Evolutionary conservation across 1,284 basidiomycete genomes (phyloP).

Genomic region (Heterobasidion annosum): DNA sequence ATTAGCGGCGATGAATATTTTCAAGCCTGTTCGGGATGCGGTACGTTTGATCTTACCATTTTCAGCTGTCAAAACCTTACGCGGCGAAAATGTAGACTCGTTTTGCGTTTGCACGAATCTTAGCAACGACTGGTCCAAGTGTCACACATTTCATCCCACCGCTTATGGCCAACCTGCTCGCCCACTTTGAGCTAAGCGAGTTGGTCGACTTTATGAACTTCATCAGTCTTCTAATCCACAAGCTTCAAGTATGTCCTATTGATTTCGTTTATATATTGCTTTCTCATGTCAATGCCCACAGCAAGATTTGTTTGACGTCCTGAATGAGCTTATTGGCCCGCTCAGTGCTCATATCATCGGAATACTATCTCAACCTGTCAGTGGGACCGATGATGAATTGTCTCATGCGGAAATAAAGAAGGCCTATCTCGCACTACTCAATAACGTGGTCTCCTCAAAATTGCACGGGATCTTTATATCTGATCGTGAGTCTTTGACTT

Average conservation of each 20-base stretch:
- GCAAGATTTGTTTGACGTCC: constrained; percentile 69
- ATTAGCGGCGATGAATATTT: constrained; percentile 81
- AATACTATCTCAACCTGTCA: constrained; percentile 75
- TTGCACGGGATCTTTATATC: constrained; percentile 84
- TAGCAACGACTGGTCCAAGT: constrained; percentile 81
- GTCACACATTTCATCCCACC: constrained; percentile 78
- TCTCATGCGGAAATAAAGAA: constrained; percentile 84
- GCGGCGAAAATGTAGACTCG: constrained; percentile 52
- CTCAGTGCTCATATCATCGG: constrained; percentile 79
- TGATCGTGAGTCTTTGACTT: constrained; percentile 50
- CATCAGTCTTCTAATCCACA: constrained; percentile 85
- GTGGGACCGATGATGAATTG: constrained; percentile 87
- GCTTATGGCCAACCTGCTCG: constrained; percentile 83
- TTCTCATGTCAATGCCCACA: constrained; percentile 7
- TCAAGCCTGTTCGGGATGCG: constrained; percentile 88
- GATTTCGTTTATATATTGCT: not conserved
- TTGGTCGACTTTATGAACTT: constrained; percentile 95
- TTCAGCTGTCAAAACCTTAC: constrained; percentile 8
- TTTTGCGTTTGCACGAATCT: constrained; percentile 89
- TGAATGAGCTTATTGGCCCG: constrained; percentile 88
- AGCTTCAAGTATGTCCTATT: constrained; percentile 64
- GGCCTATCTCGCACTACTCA: constrained; percentile 83
- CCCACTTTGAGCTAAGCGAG: constrained; percentile 89
- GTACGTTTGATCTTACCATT: constrained; percentile 39
- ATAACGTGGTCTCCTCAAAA: constrained; percentile 74